Percentiles rank a stretch among this genome's conserved stretches.
Conservation (phyloP, 805 yeast species). For the Teunomyces pallodes region DNA sequence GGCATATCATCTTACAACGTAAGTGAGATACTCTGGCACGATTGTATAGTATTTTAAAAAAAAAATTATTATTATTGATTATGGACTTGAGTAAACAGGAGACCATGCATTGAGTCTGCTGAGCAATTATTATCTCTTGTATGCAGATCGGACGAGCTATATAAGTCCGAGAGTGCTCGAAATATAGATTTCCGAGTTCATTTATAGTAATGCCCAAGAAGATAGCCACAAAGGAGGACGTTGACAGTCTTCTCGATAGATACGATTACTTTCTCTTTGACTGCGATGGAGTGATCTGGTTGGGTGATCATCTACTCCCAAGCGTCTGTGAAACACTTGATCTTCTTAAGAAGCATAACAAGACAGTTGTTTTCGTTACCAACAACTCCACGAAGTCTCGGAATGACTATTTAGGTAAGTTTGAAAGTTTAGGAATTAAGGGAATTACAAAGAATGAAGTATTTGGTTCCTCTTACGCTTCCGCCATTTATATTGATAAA, state of each 20-base stretch:
- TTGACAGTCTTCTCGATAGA: slow-evolving; percentile 51
- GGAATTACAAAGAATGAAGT: slow-evolving; percentile 60
- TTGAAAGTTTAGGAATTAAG: slow-evolving; percentile 55
- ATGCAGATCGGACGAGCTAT: not conserved
- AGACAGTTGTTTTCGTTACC: slow-evolving; percentile 84
- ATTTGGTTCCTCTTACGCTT: slow-evolving; percentile 89
- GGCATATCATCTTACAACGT: not conserved
- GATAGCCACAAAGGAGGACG: slow-evolving; percentile 46
- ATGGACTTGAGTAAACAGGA: not conserved
- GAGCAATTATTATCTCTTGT: not conserved
- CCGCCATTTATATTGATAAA: slow-evolving; percentile 80
- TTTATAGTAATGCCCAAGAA: slow-evolving; percentile 44
- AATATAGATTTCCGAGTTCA: too few species aligned
- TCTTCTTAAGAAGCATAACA: slow-evolving; percentile 51
- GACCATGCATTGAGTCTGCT: too few species aligned
- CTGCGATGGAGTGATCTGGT: slow-evolving; percentile 97
- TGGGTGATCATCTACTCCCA: slow-evolving; percentile 80
- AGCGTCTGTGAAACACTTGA: slow-evolving; percentile 71
- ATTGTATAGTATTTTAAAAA: not conserved
- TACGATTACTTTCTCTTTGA: slow-evolving; percentile 91
- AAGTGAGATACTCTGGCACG: not conserved
- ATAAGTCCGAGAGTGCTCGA: not conserved
- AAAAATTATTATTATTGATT: not conserved
- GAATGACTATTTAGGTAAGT: slow-evolving; percentile 69
- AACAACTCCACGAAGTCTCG: slow-evolving; percentile 94